Evolutionary conservation across 2,329 filamentous ascomycete genomes (phyloP).

Genomic region (Colletotrichum agaves): DNA sequence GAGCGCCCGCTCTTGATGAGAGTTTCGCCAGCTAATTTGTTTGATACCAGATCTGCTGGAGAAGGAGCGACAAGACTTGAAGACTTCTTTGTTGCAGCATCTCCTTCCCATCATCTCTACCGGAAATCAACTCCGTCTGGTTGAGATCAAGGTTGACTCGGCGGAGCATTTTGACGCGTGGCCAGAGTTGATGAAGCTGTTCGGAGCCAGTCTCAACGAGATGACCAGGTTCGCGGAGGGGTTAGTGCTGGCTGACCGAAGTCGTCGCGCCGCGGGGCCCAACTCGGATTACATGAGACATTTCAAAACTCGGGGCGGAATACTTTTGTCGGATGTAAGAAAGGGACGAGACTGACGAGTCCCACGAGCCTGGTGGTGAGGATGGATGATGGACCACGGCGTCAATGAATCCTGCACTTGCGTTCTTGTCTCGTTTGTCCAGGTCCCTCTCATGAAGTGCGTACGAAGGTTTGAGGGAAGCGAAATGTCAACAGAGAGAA

Average conservation of each 20-base stretch:
- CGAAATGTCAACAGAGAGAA: background rate
- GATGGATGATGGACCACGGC: constrained; percentile 11
- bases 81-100: constrained; percentile 34
- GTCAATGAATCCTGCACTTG: background rate
- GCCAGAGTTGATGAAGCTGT: constrained; percentile 36
- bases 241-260: constrained; percentile 26
- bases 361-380: background rate
- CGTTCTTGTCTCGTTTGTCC: background rate
- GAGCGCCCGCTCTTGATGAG: constrained; percentile 2
- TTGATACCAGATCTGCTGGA: constrained; percentile 24
- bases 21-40: constrained; percentile 3
- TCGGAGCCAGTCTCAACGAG: constrained; percentile 34
- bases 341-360: constrained; percentile 21
- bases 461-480: background rate
- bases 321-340: constrained; percentile 27
- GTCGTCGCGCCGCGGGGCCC: constrained; percentile 31
- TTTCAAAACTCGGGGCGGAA: constrained; percentile 31
- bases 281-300: constrained; percentile 34
- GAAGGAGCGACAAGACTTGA: constrained; percentile 36
- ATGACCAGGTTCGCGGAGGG: constrained; percentile 34
- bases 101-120: constrained; percentile 34
- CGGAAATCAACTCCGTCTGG: constrained; percentile 34
- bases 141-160: constrained; percentile 38
- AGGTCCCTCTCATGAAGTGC: background rate
- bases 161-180: constrained; percentile 36